Percentiles rank a stretch among this genome's conserved stretches.
These are phyloP conservation scores for Beauveria varroae DNA, from an alignment of 2,329 filamentous ascomycete genomes.

Conservation along the genomic window DNA sequence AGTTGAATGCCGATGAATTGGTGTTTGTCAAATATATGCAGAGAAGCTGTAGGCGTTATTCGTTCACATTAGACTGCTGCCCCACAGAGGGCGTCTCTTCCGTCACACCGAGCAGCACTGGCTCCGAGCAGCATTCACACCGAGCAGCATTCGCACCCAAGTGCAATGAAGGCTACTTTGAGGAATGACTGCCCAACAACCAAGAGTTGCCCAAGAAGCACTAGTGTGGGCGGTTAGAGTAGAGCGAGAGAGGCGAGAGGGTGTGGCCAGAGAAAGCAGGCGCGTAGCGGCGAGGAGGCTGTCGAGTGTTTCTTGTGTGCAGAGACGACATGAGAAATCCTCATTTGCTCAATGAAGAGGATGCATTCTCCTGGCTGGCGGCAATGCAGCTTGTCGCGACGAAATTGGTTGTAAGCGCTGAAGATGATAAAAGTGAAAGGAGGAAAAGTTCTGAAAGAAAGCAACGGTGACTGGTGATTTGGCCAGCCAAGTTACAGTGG, in stretches of 20 bases:
- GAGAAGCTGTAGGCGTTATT: too few species aligned
- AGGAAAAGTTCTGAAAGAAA: background rate
- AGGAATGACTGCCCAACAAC: background rate
- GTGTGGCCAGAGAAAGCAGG: background rate
- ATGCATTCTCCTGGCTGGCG: background rate
- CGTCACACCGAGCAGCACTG: too few species aligned
- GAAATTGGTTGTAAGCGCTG: background rate
- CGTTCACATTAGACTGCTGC: too few species aligned
- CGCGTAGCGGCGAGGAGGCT: background rate
- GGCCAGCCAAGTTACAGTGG: background rate
- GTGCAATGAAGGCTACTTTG: background rate
- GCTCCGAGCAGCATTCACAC: background rate
- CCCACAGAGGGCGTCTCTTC: too few species aligned
- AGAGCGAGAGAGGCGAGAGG: background rate
- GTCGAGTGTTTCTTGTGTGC: background rate
- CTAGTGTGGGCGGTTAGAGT: conserved; percentile 5
- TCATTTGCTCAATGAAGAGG: background rate
- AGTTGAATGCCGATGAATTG: too few species aligned
- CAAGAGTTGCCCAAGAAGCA: background rate
- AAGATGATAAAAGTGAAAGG: background rate
- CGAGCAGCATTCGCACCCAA: background rate
- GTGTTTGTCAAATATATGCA: too few species aligned
- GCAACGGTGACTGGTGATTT: background rate
- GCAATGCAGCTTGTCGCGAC: background rate
- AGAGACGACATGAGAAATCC: background rate